These are phyloP conservation scores for Incumbomyces delicatus DNA, from an alignment of 2,329 filamentous ascomycete genomes.

Conservation along the genomic window DNA sequence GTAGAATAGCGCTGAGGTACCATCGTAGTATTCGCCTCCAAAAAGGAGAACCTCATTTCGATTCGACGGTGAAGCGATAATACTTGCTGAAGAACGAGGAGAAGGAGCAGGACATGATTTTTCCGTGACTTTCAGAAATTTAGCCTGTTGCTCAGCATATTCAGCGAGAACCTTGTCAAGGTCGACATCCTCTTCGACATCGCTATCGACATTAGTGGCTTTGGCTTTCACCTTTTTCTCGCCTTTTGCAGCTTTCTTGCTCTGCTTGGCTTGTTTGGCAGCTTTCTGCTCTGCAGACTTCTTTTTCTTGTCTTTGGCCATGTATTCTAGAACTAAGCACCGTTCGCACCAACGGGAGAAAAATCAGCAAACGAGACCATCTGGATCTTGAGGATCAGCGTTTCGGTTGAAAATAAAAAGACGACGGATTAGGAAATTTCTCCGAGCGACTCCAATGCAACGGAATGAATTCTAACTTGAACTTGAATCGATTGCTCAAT, in stretches of 20 bases:
- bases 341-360: no score
- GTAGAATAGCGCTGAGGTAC: slow-evolving; percentile 65
- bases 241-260: slow-evolving; percentile 63
- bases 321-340: slow-evolving; percentile 11
- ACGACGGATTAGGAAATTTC: no score
- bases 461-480: no score
- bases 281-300: slow-evolving; percentile 46
- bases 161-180: slow-evolving; percentile 87
- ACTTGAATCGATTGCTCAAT: no score
- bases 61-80: slow-evolving; percentile 78
- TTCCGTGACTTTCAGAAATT: slow-evolving; percentile 90
- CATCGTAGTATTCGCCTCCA: slow-evolving; percentile 93
- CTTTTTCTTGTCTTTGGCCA: slow-evolving; percentile 49
- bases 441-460: no score
- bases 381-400: no score
- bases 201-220: slow-evolving; percentile 56
- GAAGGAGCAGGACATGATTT: slow-evolving; percentile 61
- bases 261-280: slow-evolving; percentile 61
- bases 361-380: no score
- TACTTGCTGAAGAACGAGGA: slow-evolving; percentile 66
- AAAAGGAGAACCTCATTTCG: slow-evolving; percentile 83
- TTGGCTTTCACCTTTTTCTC: slow-evolving; percentile 74
- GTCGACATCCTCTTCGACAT: slow-evolving; percentile 85
- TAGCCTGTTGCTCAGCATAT: slow-evolving; percentile 85
- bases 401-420: no score